These are phyloP conservation scores for Coniferiporia sulphurascens DNA, from an alignment of 1,284 basidiomycete genomes.

Conservation along the genomic window DNA sequence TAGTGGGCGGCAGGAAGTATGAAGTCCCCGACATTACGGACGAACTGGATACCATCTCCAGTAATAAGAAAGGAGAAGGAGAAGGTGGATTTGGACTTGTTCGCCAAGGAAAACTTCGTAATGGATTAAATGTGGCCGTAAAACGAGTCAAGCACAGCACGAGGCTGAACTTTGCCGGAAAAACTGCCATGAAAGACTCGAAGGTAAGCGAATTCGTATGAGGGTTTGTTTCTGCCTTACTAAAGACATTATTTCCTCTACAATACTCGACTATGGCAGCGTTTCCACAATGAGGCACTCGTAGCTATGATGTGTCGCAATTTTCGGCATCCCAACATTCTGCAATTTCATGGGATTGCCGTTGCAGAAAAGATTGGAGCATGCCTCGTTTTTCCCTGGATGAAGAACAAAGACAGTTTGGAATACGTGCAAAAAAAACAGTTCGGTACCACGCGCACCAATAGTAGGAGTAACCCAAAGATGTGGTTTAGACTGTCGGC, in stretches of 20 bases:
- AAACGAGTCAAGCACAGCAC: constrained; percentile 1
- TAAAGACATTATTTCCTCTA: neutral
- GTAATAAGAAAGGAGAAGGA: neutral
- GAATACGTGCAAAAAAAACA: constrained; percentile 1
- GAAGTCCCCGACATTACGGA: neutral
- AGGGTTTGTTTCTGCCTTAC: neutral
- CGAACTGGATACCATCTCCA: neutral
- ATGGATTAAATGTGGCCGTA: constrained; percentile 1
- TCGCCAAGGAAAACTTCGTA: neutral
- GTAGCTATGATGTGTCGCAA: neutral
- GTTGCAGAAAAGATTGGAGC: constrained; percentile 1
- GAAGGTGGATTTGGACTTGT: constrained; percentile 12
- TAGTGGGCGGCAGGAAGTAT: neutral
- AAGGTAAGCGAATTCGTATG: neutral
- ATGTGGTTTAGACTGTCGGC: neutral
- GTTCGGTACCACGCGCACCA: neutral
- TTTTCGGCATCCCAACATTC: constrained; percentile 8
- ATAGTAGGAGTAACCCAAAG: neutral
- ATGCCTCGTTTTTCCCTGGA: constrained; percentile 7
- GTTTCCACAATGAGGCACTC: constrained; percentile 7
- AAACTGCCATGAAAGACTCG: neutral
- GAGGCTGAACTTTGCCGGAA: neutral
- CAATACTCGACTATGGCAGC: neutral
- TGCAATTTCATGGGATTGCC: constrained; percentile 3
- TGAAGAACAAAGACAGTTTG: constrained; percentile 3